phyloP scores from a whole-genome alignment of 345 rosid genomes.

The Bretschneidera sinensis region DNA sequence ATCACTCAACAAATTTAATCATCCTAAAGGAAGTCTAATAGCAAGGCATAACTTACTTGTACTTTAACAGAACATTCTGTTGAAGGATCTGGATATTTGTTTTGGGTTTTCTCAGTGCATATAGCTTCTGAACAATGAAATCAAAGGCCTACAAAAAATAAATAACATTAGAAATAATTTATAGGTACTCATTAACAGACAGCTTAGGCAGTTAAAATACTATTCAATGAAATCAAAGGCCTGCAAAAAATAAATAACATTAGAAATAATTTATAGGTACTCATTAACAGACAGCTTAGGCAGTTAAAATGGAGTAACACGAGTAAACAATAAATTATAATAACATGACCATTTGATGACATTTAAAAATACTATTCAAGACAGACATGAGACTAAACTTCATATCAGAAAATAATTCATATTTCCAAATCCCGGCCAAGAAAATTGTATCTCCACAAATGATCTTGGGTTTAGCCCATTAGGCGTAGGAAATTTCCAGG shows the following conservation, averaged over 20 bases:
- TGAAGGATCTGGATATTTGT: constrained; percentile 98
- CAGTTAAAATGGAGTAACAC: background rate
- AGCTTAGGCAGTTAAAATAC: background rate
- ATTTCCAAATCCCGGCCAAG: background rate
- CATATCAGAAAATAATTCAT: too few relatives aligned
- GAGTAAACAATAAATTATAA: background rate
- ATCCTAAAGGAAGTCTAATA: too few relatives aligned
- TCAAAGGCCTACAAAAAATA: constrained; percentile 73
- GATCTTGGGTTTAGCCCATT: background rate
- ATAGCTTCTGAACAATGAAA: constrained; percentile 93
- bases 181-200: background rate
- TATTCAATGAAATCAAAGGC: constrained; percentile 95
- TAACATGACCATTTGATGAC: background rate
- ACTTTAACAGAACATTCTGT: constrained; percentile 88
- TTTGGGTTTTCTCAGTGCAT: constrained; percentile 96
- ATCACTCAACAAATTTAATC: background rate
- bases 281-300: background rate
- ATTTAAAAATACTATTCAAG: background rate
- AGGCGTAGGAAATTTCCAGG: background rate
- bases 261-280: background rate
- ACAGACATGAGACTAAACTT: too few relatives aligned
- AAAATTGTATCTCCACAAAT: too few relatives aligned
- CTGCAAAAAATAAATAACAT: constrained; percentile 34
- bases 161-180: background rate
- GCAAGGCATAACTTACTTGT: constrained; percentile 78